Base-by-base conservation (phyloP, 1,284 basidiomycete genomes). In the Moesziomyces aphidis region DNA sequence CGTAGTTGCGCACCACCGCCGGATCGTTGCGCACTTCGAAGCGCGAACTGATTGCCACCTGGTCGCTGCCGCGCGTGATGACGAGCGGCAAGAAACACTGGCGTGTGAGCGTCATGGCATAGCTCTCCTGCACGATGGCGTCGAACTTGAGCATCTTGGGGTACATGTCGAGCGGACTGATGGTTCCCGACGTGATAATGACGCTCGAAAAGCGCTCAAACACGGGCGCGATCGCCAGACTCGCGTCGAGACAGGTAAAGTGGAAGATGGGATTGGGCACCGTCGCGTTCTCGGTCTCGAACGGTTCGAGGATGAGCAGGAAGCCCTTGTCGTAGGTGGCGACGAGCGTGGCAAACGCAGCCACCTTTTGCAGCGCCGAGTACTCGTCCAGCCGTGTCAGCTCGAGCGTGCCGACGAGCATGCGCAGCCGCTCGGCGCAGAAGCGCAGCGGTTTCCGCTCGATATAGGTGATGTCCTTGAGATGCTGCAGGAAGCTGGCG, bases 1-100 rank as follows among this genome's bases (percentile, higher is more conserved):
- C 97, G 84, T 98, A 99, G 86, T 99, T 99, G 67, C 97, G 90
- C 59, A 99, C 97, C 23, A 99, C 97, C 3, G 97, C 95, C 6
- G 97, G 97, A 85, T 99, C 97, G 85, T 99, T 99, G 78, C 97
- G 89, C 58, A 99, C 97, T 87, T 99, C 97, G 86, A 99, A 99
- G 24, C 97, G 90, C n/a, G 95, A 98, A 83, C 93, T 96, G 85
- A 99, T 95, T 23, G 95, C 94, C 6, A 99, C 96, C 86, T 99
- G 97, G 85, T 99, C 97, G 78, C 94, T 95, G 51, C 97, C 97
- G 58, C 97, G 90, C 6, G 97, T 99, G 81, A 99, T 97, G 72
- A 99, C 94, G 86, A 99, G 87, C n/a, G 97, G 97, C 79, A 99
- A 86, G 87, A 99, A 99, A 64, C 95, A 94, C 82, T 98, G 97